These are phyloP conservation scores for Ustilago crameri DNA, from an alignment of 1,284 basidiomycete genomes.

Conservation along the genomic window DNA sequence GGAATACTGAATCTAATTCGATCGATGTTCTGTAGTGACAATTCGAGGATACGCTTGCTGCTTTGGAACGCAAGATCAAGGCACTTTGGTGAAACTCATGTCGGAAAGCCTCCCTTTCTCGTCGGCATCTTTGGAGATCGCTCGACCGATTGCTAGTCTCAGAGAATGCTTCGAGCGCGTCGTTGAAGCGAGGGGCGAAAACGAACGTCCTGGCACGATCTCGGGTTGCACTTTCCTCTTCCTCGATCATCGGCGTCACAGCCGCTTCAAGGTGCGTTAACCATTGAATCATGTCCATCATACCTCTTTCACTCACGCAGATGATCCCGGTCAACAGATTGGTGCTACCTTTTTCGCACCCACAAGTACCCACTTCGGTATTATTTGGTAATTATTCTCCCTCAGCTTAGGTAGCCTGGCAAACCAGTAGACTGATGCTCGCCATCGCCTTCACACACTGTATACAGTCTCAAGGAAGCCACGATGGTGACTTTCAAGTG, in stretches of 20 bases:
- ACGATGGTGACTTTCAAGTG: conserved; percentile 10
- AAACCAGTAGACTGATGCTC: not conserved
- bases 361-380: conserved; percentile 13
- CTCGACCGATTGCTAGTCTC: conserved; percentile 8
- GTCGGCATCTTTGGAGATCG: conserved; percentile 3
- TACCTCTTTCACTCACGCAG: too few relatives aligned
- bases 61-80: conserved; percentile 3
- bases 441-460: not conserved
- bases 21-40: conserved; percentile 4
- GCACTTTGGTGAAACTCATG: not conserved
- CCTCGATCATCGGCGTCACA: conserved; percentile 3
- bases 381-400: conserved; percentile 11
- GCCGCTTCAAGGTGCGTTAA: conserved; percentile 16
- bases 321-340: conserved; percentile 12
- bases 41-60: conserved; percentile 17
- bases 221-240: conserved; percentile 15
- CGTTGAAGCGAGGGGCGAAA: not conserved
- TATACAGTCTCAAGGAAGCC: conserved; percentile 8
- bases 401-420: too few relatives aligned
- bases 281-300: not conserved
- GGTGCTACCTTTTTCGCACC: conserved; percentile 10
- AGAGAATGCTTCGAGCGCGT: conserved; percentile 9
- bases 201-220: not conserved
- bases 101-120: not conserved
- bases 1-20: too few relatives aligned